Percentiles rank a stretch among this genome's conserved stretches.
Conservation (phyloP, 345 rosid genomes). For the Populus euphratica region DNA sequence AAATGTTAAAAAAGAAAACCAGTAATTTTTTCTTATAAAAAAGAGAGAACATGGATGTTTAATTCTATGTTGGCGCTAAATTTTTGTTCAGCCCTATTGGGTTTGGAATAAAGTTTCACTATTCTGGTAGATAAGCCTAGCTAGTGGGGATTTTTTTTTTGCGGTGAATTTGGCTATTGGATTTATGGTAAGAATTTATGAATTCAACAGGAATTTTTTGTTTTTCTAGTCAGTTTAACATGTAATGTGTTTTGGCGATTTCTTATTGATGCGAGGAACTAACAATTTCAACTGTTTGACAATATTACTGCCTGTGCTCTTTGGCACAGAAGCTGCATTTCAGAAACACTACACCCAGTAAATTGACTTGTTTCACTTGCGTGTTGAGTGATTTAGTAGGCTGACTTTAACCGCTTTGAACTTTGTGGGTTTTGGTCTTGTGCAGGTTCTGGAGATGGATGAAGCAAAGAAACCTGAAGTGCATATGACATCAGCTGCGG, state of each 20-base stretch:
- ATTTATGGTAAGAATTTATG: background rate
- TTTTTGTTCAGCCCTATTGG: background rate
- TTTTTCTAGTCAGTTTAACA: background rate
- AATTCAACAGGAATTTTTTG: background rate
- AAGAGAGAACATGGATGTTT: background rate
- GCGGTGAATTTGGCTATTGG: background rate
- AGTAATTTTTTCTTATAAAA: too few relatives aligned
- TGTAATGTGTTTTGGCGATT: background rate
- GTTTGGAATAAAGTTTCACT: background rate
- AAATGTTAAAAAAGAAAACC: background rate
- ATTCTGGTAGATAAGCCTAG: background rate
- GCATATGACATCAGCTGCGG: conserved; percentile 32
- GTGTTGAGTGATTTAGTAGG: background rate
- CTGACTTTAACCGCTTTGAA: background rate
- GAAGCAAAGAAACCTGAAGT: conserved; percentile 20
- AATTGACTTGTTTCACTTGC: background rate
- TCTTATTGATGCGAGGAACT: background rate
- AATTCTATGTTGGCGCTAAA: background rate
- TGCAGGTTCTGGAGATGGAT: conserved; percentile 37
- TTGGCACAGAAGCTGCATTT: background rate
- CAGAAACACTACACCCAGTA: background rate
- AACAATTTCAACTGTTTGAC: background rate
- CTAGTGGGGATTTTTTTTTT: background rate
- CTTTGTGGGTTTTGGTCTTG: background rate
- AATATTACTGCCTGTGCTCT: background rate